A percentile compares a stretch with the other conserved stretches of the same genome.
phyloP scores from a whole-genome alignment of 2,329 filamentous ascomycete genomes.

The Alternaria atra region DNA sequence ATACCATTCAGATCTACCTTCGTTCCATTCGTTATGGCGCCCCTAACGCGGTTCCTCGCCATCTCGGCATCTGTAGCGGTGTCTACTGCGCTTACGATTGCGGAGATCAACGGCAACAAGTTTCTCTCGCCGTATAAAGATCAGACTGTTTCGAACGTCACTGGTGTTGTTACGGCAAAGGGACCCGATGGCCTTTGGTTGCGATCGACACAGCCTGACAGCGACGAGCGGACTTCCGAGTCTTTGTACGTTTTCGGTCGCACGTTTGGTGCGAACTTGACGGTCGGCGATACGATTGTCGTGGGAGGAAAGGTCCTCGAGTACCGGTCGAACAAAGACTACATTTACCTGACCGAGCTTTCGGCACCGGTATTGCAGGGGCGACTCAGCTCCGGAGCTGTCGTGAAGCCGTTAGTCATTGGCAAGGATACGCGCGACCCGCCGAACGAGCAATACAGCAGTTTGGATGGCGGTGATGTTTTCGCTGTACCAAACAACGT shows the following conservation, averaged over 20 bases:
- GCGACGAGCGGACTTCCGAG: slow-evolving; percentile 67
- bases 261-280: slow-evolving; percentile 53
- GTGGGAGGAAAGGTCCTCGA: slow-evolving; percentile 69
- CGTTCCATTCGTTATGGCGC: slow-evolving; percentile 16
- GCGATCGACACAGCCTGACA: slow-evolving; percentile 66
- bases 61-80: slow-evolving; percentile 27
- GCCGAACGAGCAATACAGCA: slow-evolving; percentile 68
- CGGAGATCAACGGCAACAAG: slow-evolving; percentile 73
- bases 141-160: slow-evolving; percentile 65
- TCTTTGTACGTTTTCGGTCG: slow-evolving; percentile 71
- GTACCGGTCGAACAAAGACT: slow-evolving; percentile 64
- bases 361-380: slow-evolving; percentile 63
- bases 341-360: slow-evolving; percentile 72
- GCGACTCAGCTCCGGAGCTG: slow-evolving; percentile 63
- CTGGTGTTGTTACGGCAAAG: slow-evolving; percentile 72
- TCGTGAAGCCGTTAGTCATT: slow-evolving; percentile 67
- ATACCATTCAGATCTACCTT: not conserved
- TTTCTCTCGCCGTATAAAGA: slow-evolving; percentile 70
- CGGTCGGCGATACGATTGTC: slow-evolving; percentile 70
- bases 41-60: slow-evolving; percentile 26
- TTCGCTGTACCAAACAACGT: slow-evolving; percentile 71
- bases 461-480: slow-evolving; percentile 71
- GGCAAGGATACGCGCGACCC: slow-evolving; percentile 66
- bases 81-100: slow-evolving; percentile 36
- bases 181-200: slow-evolving; percentile 70